These are phyloP conservation scores for Trametes punicea DNA, from an alignment of 768 basidiomycete genomes.

Conservation along the genomic window DNA sequence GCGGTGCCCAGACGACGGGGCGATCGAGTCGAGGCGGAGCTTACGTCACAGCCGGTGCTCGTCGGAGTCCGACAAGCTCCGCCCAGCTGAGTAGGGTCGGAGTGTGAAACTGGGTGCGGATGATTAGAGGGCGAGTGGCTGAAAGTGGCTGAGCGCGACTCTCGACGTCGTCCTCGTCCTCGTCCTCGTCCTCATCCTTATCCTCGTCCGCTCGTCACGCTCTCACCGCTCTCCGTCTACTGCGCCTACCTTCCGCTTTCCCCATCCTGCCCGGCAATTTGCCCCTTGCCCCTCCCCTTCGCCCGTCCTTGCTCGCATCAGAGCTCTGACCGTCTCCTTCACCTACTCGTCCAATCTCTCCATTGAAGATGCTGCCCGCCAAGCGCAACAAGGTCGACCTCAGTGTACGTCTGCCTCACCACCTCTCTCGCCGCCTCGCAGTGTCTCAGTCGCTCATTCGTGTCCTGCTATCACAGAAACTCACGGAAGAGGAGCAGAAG, in stretches of 20 bases:
- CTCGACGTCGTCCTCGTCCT: constrained; percentile 2
- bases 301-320: constrained; percentile 11
- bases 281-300: background rate
- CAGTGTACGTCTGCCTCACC: constrained; percentile 57
- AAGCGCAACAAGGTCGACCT: constrained; percentile 93
- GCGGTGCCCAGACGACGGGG: background rate
- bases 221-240: background rate
- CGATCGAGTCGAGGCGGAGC: background rate
- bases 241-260: background rate
- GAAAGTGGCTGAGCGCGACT: background rate
- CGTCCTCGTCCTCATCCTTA: too few relatives aligned
- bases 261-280: background rate
- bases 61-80: constrained; percentile 15
- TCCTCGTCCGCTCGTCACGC: background rate
- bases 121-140: constrained; percentile 2
- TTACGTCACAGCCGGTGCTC: constrained; percentile 12
- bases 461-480: constrained; percentile 46
- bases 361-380: constrained; percentile 58
- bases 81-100: background rate
- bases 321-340: constrained; percentile 17
- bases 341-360: constrained; percentile 3
- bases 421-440: constrained; percentile 8
- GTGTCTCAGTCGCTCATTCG: background rate
- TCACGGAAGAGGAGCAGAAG: constrained; percentile 89
- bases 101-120: background rate